Conservation (phyloP, 164 flowering plant species). For the Amborella trichopoda region DNA sequence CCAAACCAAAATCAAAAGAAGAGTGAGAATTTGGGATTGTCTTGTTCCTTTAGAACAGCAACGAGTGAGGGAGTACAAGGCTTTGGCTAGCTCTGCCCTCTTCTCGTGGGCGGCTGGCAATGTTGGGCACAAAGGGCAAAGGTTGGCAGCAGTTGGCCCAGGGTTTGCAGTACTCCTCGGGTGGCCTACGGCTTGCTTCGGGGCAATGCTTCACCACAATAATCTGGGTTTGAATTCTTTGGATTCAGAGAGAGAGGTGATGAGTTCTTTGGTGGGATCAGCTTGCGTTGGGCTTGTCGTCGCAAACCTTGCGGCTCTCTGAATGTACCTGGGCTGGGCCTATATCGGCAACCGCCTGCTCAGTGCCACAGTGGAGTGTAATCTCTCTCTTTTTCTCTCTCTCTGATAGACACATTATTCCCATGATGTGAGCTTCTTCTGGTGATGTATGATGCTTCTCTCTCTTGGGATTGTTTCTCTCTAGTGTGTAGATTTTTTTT, state of each 20-base stretch:
- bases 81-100: slow-evolving; percentile 52
- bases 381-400: neutral
- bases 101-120: slow-evolving; percentile 80
- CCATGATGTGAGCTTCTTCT: too few species aligned
- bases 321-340: slow-evolving; percentile 97
- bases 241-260: too few species aligned
- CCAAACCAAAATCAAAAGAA: too few species aligned
- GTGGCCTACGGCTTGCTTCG: slow-evolving; percentile 75
- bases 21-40: too few species aligned
- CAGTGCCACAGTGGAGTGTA: slow-evolving; percentile 94
- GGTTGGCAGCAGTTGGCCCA: slow-evolving; percentile 43
- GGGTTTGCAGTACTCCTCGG: slow-evolving; percentile 59
- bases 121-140: slow-evolving; percentile 25
- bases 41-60: slow-evolving; percentile 89
- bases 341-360: slow-evolving; percentile 89
- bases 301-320: too few species aligned
- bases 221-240: too few species aligned
- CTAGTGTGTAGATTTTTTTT: too few species aligned
- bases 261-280: too few species aligned
- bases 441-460: too few species aligned
- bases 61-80: slow-evolving; percentile 73
- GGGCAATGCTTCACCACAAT: too few species aligned
- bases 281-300: too few species aligned
- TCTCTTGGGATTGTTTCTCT: too few species aligned
- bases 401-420: neutral